Evolutionary conservation across 192 early-diverging fungal genomes (phyloP).

Genomic region (Geranomyces variabilis): DNA sequence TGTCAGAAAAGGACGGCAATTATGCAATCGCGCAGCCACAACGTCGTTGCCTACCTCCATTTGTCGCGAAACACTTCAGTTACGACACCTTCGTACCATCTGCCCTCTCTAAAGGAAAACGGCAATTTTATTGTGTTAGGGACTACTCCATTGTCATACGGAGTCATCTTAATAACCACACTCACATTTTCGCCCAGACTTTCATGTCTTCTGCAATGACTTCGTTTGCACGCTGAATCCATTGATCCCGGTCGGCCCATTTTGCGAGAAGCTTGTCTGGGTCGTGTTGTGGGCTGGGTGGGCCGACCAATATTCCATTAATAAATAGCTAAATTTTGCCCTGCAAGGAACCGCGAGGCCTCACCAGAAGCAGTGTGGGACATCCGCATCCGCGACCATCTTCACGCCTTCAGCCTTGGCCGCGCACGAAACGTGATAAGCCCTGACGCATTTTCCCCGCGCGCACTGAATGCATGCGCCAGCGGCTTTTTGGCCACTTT

Average conservation of each 20-base stretch:
- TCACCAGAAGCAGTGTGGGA: constrained; percentile 27
- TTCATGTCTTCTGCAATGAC: background rate
- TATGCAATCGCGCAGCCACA: too few relatives aligned
- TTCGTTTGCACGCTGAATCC: background rate
- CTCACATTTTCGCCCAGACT: constrained; percentile 12
- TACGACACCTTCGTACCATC: constrained; percentile 1
- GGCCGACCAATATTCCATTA: too few relatives aligned
- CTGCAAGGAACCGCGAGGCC: background rate
- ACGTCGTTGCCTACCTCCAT: background rate
- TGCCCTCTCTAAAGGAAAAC: background rate
- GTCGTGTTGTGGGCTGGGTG: constrained; percentile 20
- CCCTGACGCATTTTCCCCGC: constrained; percentile 51
- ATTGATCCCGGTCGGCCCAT: constrained; percentile 6
- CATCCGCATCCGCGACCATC: background rate
- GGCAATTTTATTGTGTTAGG: too few relatives aligned
- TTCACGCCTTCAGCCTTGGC: background rate
- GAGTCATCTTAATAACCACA: too few relatives aligned
- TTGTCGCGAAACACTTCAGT: background rate
- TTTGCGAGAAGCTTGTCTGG: constrained; percentile 5
- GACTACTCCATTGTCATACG: too few relatives aligned
- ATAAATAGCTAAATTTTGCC: too few relatives aligned
- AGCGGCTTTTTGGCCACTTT: constrained; percentile 2
- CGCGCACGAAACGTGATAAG: constrained; percentile 60
- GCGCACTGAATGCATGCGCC: constrained; percentile 60
- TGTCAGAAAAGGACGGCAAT: too few relatives aligned